These are phyloP conservation scores for Russula foetens DNA, from an alignment of 768 basidiomycete genomes.

Conservation along the genomic window DNA sequence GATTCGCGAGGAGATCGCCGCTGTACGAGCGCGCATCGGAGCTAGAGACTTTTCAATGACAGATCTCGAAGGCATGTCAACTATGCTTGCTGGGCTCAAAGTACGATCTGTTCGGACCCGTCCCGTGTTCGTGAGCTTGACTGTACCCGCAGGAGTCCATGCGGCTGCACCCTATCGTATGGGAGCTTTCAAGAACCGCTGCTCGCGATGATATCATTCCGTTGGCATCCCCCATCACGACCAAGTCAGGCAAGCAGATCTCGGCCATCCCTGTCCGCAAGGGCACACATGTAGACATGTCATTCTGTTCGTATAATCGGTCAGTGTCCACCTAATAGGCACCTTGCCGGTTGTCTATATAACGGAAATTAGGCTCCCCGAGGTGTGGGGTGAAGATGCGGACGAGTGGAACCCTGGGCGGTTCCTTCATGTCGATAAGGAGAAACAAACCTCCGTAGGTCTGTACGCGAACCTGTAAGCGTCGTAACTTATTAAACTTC, in stretches of 20 bases:
- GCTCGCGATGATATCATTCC: slow-evolving; percentile 29
- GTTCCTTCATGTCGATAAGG: slow-evolving; percentile 19
- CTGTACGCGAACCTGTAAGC: slow-evolving; percentile 21
- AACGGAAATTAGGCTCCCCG: slow-evolving; percentile 15
- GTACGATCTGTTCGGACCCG: slow-evolving; percentile 13
- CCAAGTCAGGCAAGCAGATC: slow-evolving; percentile 23
- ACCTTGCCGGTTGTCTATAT: not conserved
- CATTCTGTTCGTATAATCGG: slow-evolving; percentile 29
- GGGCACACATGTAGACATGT: slow-evolving; percentile 22
- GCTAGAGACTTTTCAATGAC: slow-evolving; percentile 24
- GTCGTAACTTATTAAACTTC: not conserved
- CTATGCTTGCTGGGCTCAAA: slow-evolving; percentile 29
- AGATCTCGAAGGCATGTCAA: slow-evolving; percentile 30
- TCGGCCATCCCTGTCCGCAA: slow-evolving; percentile 25
- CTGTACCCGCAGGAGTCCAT: slow-evolving; percentile 22
- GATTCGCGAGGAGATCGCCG: slow-evolving; percentile 25
- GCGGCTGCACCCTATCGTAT: slow-evolving; percentile 29
- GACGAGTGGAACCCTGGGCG: slow-evolving; percentile 26
- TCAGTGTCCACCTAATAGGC: slow-evolving; percentile 8
- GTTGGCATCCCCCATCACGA: slow-evolving; percentile 26
- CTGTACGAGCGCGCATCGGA: slow-evolving; percentile 22
- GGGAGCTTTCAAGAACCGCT: slow-evolving; percentile 24
- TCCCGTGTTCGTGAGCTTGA: not conserved
- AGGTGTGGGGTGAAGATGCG: slow-evolving; percentile 29
- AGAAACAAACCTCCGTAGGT: slow-evolving; percentile 19